Evolutionary conservation across 495 filamentous ascomycete genomes (phyloP).

Genomic region (Collariella sp.): DNA sequence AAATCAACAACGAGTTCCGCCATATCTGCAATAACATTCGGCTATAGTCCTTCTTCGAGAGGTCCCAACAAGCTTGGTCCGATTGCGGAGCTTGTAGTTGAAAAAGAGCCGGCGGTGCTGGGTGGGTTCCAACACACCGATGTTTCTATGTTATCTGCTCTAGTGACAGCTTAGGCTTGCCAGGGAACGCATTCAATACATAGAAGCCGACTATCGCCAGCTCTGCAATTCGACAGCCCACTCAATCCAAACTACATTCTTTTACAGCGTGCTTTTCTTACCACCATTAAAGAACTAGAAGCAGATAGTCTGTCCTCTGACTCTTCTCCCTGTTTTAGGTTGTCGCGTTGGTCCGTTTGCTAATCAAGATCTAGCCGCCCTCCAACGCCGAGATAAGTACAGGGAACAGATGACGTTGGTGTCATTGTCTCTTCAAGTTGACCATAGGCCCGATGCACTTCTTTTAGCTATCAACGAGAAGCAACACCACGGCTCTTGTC

Average conservation of each 20-base stretch:
- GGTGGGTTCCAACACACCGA: conserved; percentile 18
- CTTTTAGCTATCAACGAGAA: conserved; percentile 8
- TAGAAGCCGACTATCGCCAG: conserved; percentile 39
- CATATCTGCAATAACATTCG: conserved; percentile 24
- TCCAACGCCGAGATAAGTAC: background rate
- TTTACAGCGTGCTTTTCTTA: conserved; percentile 14
- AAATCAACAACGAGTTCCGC: conserved; percentile 42
- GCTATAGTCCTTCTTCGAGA: conserved; percentile 44
- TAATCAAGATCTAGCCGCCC: too few species aligned
- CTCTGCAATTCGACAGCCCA: conserved; percentile 19
- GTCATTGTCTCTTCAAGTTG: background rate
- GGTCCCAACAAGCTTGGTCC: conserved; percentile 27
- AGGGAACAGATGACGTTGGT: conserved; percentile 5
- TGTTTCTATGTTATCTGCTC: too few species aligned
- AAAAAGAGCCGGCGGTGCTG: conserved; percentile 35
- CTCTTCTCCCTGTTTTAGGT: too few species aligned
- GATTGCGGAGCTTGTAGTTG: conserved; percentile 31
- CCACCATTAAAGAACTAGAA: conserved; percentile 16
- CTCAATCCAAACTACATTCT: conserved; percentile 21
- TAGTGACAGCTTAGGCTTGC: too few species aligned
- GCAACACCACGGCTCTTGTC: conserved; percentile 6
- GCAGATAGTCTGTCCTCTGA: conserved; percentile 12
- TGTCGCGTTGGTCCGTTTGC: too few species aligned
- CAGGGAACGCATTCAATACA: conserved; percentile 28
- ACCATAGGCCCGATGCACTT: background rate